These are phyloP conservation scores for Candida montana DNA, from an alignment of 805 yeast species.

Conservation along the genomic window DNA sequence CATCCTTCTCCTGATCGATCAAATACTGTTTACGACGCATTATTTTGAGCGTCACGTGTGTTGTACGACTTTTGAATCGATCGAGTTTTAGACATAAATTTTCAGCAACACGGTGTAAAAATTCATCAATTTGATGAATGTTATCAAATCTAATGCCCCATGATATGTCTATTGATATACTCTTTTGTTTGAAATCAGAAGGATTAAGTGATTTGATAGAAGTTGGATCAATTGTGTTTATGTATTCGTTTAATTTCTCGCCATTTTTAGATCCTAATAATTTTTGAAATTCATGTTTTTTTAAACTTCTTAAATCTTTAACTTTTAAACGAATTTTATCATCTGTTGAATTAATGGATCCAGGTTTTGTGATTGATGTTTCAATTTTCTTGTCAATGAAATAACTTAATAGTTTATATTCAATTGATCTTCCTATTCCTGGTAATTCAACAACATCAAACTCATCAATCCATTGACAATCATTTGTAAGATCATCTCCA, in stretches of 20 bases:
- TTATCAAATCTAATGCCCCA: constrained; percentile 81
- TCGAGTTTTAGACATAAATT: constrained; percentile 55
- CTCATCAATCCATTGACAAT: constrained; percentile 1
- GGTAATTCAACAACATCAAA: constrained; percentile 31
- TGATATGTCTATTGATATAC: constrained; percentile 82
- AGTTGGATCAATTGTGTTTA: constrained; percentile 65
- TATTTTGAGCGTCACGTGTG: constrained; percentile 58
- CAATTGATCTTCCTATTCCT: constrained; percentile 54
- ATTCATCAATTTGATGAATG: constrained; percentile 56
- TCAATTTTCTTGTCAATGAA: constrained; percentile 31
- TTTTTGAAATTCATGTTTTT: constrained; percentile 33
- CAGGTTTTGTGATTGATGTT: not conserved
- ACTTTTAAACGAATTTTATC: constrained; percentile 33
- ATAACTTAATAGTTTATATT: constrained; percentile 28
- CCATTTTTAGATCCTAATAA: constrained; percentile 72
- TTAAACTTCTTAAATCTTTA: constrained; percentile 32
- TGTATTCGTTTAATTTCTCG: constrained; percentile 48
- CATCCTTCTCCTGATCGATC: constrained; percentile 33
- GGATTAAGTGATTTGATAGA: constrained; percentile 48
- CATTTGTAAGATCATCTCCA: not conserved
- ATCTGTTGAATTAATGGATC: too few species aligned
- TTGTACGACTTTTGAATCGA: constrained; percentile 43
- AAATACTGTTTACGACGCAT: constrained; percentile 45
- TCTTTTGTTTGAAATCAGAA: constrained; percentile 54
- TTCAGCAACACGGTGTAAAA: constrained; percentile 48